Base-by-base conservation (phyloP, 2,329 filamentous ascomycete genomes). In the Aaosphaeria arxii region DNA sequence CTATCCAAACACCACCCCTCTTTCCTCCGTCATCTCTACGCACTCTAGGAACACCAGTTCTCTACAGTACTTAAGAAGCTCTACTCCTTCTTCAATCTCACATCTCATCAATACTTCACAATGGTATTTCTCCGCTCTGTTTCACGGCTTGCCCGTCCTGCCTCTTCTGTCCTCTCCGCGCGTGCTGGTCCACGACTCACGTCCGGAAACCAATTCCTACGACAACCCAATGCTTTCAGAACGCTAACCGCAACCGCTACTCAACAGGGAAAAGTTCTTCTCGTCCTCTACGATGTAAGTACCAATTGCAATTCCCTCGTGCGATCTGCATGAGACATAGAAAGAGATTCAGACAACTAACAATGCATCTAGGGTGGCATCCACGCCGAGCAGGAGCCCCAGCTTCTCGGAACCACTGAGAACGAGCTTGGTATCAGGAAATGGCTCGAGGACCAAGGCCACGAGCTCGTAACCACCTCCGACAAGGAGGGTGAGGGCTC, bases 401-500 rank as follows among this genome's bases (percentile, higher is more conserved):
- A 83, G 66, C 83, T 99, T 63, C 85, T 96, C 66, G 94, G 94
- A 67, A 96, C 94, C 56, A 96, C 91, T 43, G 90, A 99, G 82
- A 97, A 97, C 75, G 94, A 99, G 82, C 89, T 99, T 54, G 94
- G 94, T 63, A 80, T 99, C 71, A 85, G 94, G 70, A 91, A 95
- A 77, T 99, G 94, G 92, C 86, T 99, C 62, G 94, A 97, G 81
- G 89, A 92, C 54, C 87, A 95, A 74, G 94, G 94, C 66, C 94
- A 99, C 84, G 95, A 89, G 56, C 84, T 99, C 53, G 83, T 99
- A 62, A 99, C 94, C 65, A 99, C 94, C 57, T 96, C 91, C 41
- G 90, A 96, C 81, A 99, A 99, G 81, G 94, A 99, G 64, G 88
- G 90, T 59, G 88, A 90, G 77, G 83, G 87, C 81, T 97, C 92